A percentile compares a stretch with the other conserved stretches of the same genome.
Evolutionary conservation across 2,329 filamentous ascomycete species (phyloP).

Genomic region (Neonectria coccinea): DNA sequence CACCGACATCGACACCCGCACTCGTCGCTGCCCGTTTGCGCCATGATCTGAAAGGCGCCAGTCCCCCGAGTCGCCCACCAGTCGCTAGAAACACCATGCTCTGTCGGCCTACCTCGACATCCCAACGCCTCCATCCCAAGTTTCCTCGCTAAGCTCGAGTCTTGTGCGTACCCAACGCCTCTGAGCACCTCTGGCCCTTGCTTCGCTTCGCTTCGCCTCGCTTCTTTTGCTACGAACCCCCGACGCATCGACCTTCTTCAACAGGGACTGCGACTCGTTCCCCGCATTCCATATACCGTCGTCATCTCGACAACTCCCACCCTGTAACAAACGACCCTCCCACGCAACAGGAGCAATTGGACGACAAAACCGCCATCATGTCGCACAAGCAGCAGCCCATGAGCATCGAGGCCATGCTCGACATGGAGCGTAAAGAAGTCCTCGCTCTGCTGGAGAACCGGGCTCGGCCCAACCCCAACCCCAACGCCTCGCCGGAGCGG

Average conservation of each 20-base stretch:
- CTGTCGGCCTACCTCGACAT: constrained; percentile 27
- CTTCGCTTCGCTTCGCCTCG: constrained; percentile 7
- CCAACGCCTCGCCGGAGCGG: constrained; percentile 47
- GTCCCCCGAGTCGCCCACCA: constrained; percentile 18
- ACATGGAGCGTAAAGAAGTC: constrained; percentile 81
- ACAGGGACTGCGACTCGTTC: constrained; percentile 12
- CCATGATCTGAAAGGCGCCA: constrained; percentile 25
- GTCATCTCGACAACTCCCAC: constrained; percentile 7
- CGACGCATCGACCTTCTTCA: constrained; percentile 12
- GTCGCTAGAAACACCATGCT: constrained; percentile 33
- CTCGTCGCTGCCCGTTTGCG: constrained; percentile 21
- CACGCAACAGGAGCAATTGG: constrained; percentile 14
- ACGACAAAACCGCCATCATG: constrained; percentile 45
- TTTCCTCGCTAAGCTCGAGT: constrained; percentile 28
- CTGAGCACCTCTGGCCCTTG: background rate
- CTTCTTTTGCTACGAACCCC: constrained; percentile 9
- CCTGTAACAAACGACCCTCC: constrained; percentile 7
- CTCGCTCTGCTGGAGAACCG: constrained; percentile 74
- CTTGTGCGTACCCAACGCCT: constrained; percentile 24
- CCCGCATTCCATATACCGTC: constrained; percentile 23
- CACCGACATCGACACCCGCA: background rate
- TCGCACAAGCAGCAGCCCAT: constrained; percentile 61
- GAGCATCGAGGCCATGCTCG: constrained; percentile 81
- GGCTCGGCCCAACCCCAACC: constrained; percentile 44
- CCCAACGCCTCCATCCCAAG: constrained; percentile 19